Base-by-base conservation (phyloP, 208 protist genomes). In the Acanthamoeba healyi region DNA sequence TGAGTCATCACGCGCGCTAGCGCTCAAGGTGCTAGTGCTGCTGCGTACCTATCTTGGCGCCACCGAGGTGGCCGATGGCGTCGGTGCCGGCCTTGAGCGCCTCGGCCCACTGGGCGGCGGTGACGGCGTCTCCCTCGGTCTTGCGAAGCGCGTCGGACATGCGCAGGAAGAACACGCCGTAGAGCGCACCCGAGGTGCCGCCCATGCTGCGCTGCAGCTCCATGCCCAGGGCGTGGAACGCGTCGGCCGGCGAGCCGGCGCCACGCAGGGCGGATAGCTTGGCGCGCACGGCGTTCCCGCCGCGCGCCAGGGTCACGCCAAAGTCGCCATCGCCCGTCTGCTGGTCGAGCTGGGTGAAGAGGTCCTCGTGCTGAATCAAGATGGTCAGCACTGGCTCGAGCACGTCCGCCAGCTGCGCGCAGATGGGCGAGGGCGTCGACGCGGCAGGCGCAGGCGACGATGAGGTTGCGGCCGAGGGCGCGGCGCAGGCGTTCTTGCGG, bases 81-180 rank as follows among this genome's bases (percentile, higher is more conserved):
- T 89, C n/a, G 17, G 67, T 82, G 65, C 63, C 92, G 19, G 54
- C 54, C 51, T 46, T 15, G 77, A 94, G 29, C 3, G 81, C 92
- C 38, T 86, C 42, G n/a, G 84, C n/a, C 56, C 77, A 77, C 49
- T 54, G 63, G 7, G 6, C 10, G 14, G 61, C 29, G 14, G 61
- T 38, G 44, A n/a, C 36, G 14, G 1, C 29, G 7, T 49, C 12
- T 14, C 40, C 10, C 9, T 79, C 87, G 14, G 38, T 74, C 7
- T 44, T 17, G 42, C 36, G 38, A 0, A 88, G 54, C 15, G 15
- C 77, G n/a, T 65, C 61, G 42, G 92, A 89, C 29, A 90, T 34
- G 40, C 92, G 77, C 1, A 94, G 40, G 92, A 94, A 94, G 92
- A 94, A 94, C 1, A 94, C 63, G 54, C 61, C 77, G 79, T 92